These are phyloP conservation scores for Lagerstroemia speciosa DNA, from an alignment of 345 rosid species.

Conservation along the genomic window DNA sequence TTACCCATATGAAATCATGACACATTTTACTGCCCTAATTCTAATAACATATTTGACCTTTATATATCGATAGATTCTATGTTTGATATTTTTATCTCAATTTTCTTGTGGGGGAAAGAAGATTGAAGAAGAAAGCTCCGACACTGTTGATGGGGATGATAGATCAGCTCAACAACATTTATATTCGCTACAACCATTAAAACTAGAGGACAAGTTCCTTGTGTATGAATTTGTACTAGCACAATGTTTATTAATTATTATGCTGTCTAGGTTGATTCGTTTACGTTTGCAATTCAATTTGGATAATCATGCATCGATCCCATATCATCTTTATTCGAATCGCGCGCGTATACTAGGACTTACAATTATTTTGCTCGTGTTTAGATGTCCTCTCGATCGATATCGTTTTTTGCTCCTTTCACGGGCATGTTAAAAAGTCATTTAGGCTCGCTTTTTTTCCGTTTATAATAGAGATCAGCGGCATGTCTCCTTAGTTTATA, in stretches of 20 bases:
- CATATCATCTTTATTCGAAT: background rate
- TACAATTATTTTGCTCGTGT: background rate
- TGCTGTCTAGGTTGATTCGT: background rate
- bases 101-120: background rate
- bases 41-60: no score
- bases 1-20: slow-evolving; percentile 16
- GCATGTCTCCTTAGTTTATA: no score
- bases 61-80: background rate
- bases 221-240: background rate
- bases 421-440: no score
- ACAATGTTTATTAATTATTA: background rate
- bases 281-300: background rate
- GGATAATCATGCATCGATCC: background rate
- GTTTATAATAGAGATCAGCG: no score
- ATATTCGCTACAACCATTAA: slow-evolving; percentile 48
- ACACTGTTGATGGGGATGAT: slow-evolving; percentile 18
- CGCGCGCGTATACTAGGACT: background rate
- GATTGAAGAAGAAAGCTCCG: background rate
- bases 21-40: background rate
- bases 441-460: no score
- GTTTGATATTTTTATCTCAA: background rate
- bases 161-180: slow-evolving; percentile 47
- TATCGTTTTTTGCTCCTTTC: background rate
- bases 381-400: background rate
- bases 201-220: slow-evolving; percentile 10